Evolutionary conservation across 2,329 filamentous ascomycete species (phyloP).

Genomic region (Xylaria sp.): DNA sequence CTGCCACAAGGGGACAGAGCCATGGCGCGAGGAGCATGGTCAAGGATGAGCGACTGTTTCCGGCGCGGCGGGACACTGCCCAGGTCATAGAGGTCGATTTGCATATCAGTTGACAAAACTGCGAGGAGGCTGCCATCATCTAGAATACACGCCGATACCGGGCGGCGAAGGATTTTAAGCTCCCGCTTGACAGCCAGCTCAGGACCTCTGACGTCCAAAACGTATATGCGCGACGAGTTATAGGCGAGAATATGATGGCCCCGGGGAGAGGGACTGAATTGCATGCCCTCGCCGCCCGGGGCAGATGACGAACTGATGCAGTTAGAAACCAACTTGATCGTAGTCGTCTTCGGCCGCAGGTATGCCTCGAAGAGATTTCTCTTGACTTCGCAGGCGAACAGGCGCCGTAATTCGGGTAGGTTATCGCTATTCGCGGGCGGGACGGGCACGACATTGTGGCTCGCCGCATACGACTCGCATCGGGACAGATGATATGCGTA

Average conservation of each 20-base stretch:
- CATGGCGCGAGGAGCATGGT: constrained; percentile 77
- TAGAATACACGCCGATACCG: constrained; percentile 75
- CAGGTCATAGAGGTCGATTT: constrained; percentile 84
- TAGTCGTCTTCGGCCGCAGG: constrained; percentile 68
- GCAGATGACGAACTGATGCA: constrained; percentile 83
- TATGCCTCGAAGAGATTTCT: constrained; percentile 79
- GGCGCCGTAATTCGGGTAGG: constrained; percentile 62
- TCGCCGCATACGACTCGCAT: constrained; percentile 62
- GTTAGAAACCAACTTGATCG: constrained; percentile 80
- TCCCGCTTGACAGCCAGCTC: constrained; percentile 71
- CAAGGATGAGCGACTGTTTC: constrained; percentile 74
- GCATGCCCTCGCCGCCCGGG: constrained; percentile 82
- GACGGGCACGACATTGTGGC: constrained; percentile 43
- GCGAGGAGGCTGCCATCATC: constrained; percentile 78
- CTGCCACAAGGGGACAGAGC: constrained; percentile 80
- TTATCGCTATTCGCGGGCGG: constrained; percentile 48
- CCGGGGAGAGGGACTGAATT: constrained; percentile 77
- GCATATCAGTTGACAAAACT: constrained; percentile 79
- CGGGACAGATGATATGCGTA: constrained; percentile 64
- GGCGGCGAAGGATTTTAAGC: constrained; percentile 76
- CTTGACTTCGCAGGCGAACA: constrained; percentile 72
- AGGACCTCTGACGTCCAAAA: constrained; percentile 67
- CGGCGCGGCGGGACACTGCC: constrained; percentile 65
- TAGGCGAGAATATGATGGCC: constrained; percentile 77
- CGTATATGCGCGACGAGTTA: constrained; percentile 82